These are phyloP conservation scores for Leptosphaerulina australis DNA, from an alignment of 2,329 filamentous ascomycete species.

Conservation along the genomic window DNA sequence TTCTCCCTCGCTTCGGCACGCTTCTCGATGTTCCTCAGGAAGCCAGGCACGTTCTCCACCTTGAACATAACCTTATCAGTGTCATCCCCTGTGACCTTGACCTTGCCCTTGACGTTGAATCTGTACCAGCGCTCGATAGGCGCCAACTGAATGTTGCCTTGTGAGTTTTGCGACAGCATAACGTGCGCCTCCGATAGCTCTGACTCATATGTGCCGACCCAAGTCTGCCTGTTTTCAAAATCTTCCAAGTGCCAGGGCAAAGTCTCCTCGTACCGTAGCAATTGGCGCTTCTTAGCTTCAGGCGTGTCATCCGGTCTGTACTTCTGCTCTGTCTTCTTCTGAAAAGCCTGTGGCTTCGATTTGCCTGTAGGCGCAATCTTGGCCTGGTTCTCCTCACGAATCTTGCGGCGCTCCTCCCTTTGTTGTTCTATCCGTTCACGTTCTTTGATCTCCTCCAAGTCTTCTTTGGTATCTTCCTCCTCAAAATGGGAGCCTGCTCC, in stretches of 20 bases:
- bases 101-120: conserved; percentile 75
- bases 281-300: conserved; percentile 70
- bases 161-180: conserved; percentile 71
- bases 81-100: conserved; percentile 83
- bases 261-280: conserved; percentile 86
- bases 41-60: conserved; percentile 75
- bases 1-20: conserved; percentile 60
- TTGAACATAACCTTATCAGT: conserved; percentile 82
- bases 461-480: conserved; percentile 67
- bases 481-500: conserved; percentile 44
- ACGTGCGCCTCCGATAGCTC: conserved; percentile 82
- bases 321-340: conserved; percentile 86
- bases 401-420: conserved; percentile 80
- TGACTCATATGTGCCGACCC: conserved; percentile 89
- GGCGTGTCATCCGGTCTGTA: conserved; percentile 78
- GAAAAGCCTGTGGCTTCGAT: conserved; percentile 67
- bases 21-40: conserved; percentile 61
- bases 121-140: conserved; percentile 96
- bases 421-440: conserved; percentile 63
- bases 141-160: conserved; percentile 73
- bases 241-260: conserved; percentile 97
- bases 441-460: conserved; percentile 69
- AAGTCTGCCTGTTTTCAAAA: conserved; percentile 92
- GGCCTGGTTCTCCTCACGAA: conserved; percentile 84
- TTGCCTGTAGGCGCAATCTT: conserved; percentile 85